phyloP scores from a whole-genome alignment of 2,329 filamentous ascomycete genomes.

The Verticillium isaacii region DNA sequence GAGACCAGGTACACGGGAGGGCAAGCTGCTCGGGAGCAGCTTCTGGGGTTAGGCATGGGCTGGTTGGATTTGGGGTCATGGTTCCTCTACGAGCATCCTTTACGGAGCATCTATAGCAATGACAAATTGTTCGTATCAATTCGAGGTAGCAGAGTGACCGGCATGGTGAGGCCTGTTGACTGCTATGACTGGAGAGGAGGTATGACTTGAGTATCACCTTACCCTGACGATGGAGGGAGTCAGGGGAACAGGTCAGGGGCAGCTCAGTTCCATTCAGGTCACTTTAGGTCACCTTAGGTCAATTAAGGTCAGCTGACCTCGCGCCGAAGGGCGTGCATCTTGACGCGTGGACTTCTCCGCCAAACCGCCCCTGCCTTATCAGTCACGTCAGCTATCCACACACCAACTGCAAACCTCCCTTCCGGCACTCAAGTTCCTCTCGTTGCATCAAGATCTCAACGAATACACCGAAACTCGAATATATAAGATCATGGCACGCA shows the following conservation, averaged over 20 bases:
- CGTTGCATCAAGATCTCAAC: not conserved
- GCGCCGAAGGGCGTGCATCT: conserved; percentile 3
- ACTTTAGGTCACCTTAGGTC: not conserved
- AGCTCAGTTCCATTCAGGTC: no score
- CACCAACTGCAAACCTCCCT: not conserved
- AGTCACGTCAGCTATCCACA: conserved; percentile 11
- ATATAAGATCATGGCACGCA: conserved; percentile 24
- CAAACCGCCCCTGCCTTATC: not conserved
- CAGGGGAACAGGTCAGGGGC: not conserved
- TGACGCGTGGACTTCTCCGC: conserved; percentile 4
- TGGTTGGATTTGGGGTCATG: not conserved
- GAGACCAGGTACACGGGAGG: not conserved
- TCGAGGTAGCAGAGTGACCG: no score
- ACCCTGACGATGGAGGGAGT: no score
- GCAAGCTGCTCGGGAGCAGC: not conserved
- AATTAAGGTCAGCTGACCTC: conserved; percentile 9
- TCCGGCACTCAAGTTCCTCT: not conserved
- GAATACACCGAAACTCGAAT: not conserved
- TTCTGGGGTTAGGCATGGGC: not conserved
- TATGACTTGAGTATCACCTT: no score
- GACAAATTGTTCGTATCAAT: not conserved
- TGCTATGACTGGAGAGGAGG: no score
- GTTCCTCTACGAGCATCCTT: not conserved
- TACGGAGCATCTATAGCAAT: not conserved
- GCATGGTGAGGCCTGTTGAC: no score